Conservation (phyloP, 2,329 filamentous ascomycete genomes). For the Zarea fungicola region DNA sequence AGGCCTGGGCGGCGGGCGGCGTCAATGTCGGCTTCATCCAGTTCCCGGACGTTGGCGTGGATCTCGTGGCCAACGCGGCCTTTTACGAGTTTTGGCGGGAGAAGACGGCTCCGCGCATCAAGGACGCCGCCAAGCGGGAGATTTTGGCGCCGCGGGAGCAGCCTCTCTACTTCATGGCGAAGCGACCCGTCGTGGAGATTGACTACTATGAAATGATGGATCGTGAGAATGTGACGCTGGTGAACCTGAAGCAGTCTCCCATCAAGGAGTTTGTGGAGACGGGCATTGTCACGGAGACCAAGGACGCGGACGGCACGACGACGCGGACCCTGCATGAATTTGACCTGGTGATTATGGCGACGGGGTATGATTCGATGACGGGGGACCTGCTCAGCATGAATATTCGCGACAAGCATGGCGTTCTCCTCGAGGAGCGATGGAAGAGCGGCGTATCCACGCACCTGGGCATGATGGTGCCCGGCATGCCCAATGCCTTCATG, state of each 20-base stretch:
- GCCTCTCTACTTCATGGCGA: slow-evolving; percentile 4
- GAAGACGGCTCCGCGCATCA: slow-evolving; percentile 7
- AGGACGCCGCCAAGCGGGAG: slow-evolving; percentile 10
- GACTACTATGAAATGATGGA: slow-evolving; percentile 16
- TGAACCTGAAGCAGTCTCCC: slow-evolving; percentile 8
- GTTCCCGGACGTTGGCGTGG: slow-evolving; percentile 26
- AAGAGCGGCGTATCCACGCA: slow-evolving; percentile 17
- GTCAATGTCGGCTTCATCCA: slow-evolving; percentile 41
- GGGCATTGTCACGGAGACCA: slow-evolving; percentile 12
- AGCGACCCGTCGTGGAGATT: slow-evolving; percentile 1
- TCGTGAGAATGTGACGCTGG: slow-evolving; percentile 9
- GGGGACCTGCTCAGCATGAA: slow-evolving; percentile 20
- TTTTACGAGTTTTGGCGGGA: slow-evolving; percentile 14
- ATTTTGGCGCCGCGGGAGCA: slow-evolving; percentile 12
- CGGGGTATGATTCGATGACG: slow-evolving; percentile 20
- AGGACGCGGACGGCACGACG: slow-evolving; percentile 12
- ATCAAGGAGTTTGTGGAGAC: slow-evolving; percentile 1
- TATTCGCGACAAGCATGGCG: slow-evolving; percentile 16
- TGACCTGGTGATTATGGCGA: slow-evolving; percentile 17
- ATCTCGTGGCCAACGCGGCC: slow-evolving; percentile 8
- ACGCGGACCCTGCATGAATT: not conserved
- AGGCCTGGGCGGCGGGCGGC: slow-evolving; percentile 40
- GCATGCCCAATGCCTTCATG: slow-evolving; percentile 20
- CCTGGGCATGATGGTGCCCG: slow-evolving; percentile 20
- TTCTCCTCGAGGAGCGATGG: slow-evolving; percentile 15